Conservation (phyloP, 805 yeast species). For the Zygoascus ofunaensis region DNA sequence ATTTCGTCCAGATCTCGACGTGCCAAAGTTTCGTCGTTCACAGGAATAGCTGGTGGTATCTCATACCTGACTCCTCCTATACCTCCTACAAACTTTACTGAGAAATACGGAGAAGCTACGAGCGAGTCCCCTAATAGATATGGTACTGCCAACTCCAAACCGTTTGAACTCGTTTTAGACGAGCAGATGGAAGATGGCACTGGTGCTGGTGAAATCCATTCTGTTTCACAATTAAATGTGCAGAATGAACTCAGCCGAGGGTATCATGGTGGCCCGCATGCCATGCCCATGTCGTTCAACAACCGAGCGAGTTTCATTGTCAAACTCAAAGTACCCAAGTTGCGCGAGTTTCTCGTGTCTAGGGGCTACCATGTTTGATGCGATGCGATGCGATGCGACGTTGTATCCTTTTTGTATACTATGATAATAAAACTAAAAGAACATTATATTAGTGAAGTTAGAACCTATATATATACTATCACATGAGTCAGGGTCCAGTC, state of each 20-base stretch:
- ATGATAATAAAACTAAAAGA: no score
- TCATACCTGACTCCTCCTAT: not conserved
- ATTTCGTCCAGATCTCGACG: not conserved
- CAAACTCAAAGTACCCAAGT: conserved; percentile 14
- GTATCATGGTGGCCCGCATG: not conserved
- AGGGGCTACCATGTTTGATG: no score
- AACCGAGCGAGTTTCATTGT: conserved; percentile 10
- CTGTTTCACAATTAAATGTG: not conserved
- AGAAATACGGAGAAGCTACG: conserved; percentile 3
- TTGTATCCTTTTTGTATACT: no score
- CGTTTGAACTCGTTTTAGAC: no score
- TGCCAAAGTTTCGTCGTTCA: not conserved
- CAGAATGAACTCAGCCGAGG: not conserved
- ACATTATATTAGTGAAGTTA: no score
- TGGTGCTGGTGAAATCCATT: not conserved
- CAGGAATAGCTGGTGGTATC: not conserved
- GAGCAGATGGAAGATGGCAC: not conserved
- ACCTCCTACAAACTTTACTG: not conserved
- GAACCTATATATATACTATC: no score
- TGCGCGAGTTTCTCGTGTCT: conserved; percentile 7
- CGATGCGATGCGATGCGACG: no score
- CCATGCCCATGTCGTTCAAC: not conserved
- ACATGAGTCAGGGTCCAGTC: no score
- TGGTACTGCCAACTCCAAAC: not conserved
- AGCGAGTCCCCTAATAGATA: not conserved